phyloP scores from a whole-genome alignment of 192 early-diverging fungal species.

The Umbelopsis vinacea region DNA sequence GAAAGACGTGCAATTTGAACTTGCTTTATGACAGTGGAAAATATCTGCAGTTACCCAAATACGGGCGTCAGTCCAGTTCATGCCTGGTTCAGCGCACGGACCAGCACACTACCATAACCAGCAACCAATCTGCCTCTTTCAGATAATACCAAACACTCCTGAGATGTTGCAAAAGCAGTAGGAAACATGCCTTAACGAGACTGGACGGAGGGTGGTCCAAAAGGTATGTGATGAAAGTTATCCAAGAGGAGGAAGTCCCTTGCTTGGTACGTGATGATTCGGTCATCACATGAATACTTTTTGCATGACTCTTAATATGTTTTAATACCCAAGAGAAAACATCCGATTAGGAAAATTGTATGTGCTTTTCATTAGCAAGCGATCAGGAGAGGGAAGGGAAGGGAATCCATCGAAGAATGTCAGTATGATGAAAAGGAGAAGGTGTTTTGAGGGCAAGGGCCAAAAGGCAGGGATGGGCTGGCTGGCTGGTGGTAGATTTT shows the following conservation, averaged over 20 bases:
- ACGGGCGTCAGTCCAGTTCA: neutral
- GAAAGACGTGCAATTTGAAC: too few species aligned
- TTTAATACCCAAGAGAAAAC: slow-evolving; percentile 5
- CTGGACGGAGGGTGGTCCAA: too few species aligned
- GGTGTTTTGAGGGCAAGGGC: slow-evolving; percentile 6
- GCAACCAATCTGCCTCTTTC: slow-evolving; percentile 13
- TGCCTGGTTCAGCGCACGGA: neutral
- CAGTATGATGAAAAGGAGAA: slow-evolving; percentile 10
- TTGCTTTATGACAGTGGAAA: too few species aligned
- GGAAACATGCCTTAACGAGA: neutral
- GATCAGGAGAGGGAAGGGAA: neutral
- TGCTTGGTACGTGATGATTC: neutral
- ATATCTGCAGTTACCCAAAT: neutral
- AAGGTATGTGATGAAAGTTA: neutral
- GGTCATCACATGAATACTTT: neutral
- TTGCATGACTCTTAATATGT: slow-evolving; percentile 13
- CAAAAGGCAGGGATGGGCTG: neutral
- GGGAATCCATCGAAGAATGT: slow-evolving; percentile 15
- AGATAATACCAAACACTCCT: slow-evolving; percentile 11
- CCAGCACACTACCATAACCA: slow-evolving; percentile 1
- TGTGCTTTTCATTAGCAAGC: neutral
- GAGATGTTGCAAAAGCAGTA: slow-evolving; percentile 4
- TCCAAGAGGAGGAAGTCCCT: too few species aligned
- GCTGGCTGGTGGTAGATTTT: too few species aligned
- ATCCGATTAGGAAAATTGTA: slow-evolving; percentile 19